A percentile compares a stretch with the other conserved stretches of the same genome.
Conservation (phyloP, 495 filamentous ascomycete species). For the Monascus purpureus region DNA sequence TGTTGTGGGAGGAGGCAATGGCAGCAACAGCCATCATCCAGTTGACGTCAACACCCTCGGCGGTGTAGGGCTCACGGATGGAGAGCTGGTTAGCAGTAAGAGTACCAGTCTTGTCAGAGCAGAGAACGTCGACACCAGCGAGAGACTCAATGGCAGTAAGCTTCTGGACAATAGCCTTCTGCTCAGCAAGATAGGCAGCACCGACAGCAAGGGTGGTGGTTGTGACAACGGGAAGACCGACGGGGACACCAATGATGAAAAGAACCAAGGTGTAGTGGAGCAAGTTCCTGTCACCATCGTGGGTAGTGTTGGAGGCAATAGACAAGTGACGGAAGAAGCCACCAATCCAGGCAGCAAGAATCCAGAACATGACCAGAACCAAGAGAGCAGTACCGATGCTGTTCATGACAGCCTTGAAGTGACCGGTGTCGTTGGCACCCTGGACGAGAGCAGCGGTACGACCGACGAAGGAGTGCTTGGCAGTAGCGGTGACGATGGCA, state of each 20-base stretch:
- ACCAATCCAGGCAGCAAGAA: constrained; percentile 59
- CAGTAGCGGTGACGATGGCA: constrained; percentile 48
- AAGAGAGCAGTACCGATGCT: constrained; percentile 60
- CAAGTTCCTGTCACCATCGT: constrained; percentile 35
- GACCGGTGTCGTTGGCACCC: constrained; percentile 56
- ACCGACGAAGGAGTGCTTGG: constrained; percentile 57
- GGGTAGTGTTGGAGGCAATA: constrained; percentile 53
- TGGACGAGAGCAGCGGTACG: constrained; percentile 57
- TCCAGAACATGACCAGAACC: constrained; percentile 60
- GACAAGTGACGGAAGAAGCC: constrained; percentile 60
- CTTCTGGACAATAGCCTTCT: constrained; percentile 67
- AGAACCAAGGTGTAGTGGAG: constrained; percentile 56
- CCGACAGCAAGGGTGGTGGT: constrained; percentile 65
- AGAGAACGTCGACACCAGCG: constrained; percentile 63
- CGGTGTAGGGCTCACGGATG: constrained; percentile 62
- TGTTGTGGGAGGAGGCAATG: constrained; percentile 61
- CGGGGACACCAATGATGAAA: constrained; percentile 59
- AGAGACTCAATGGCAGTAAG: constrained; percentile 64
- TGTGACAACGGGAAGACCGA: constrained; percentile 62
- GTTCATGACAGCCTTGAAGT: constrained; percentile 78
- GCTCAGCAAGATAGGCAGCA: constrained; percentile 58
- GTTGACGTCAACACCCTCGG: constrained; percentile 62
- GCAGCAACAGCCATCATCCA: constrained; percentile 71
- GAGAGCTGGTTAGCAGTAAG: constrained; percentile 63
- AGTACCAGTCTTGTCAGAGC: constrained; percentile 69